Percentiles rank a stretch among this genome's conserved stretches.
These are phyloP conservation scores for Penicillium occitanis DNA, from an alignment of 2,329 filamentous ascomycete species.

Conservation along the genomic window DNA sequence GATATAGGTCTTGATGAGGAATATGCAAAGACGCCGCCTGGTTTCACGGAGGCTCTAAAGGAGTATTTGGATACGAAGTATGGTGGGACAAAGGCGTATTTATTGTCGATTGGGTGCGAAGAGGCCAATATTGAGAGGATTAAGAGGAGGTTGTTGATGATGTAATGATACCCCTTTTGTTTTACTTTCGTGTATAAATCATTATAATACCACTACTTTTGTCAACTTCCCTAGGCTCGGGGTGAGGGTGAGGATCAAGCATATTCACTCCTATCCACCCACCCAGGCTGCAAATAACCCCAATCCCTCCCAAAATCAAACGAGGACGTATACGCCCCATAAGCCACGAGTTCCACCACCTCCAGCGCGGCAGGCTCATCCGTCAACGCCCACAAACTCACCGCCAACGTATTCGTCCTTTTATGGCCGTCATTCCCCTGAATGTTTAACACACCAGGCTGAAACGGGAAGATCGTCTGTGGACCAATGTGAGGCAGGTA, in stretches of 20 bases:
- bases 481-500: slow-evolving; percentile 70
- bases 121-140: slow-evolving; percentile 44
- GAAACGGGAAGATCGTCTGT: slow-evolving; percentile 69
- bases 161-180: slow-evolving; percentile 20
- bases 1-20: slow-evolving; percentile 71
- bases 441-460: slow-evolving; percentile 62
- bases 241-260: neutral
- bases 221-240: neutral
- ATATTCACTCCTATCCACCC: slow-evolving; percentile 19
- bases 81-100: slow-evolving; percentile 66
- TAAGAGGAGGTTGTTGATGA: slow-evolving; percentile 29
- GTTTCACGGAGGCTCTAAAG: slow-evolving; percentile 62
- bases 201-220: neutral
- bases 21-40: slow-evolving; percentile 65
- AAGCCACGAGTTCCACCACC: slow-evolving; percentile 51
- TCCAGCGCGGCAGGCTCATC: slow-evolving; percentile 57
- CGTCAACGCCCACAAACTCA: slow-evolving; percentile 68
- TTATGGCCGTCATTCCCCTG: slow-evolving; percentile 59
- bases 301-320: slow-evolving; percentile 18
- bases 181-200: neutral
- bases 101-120: slow-evolving; percentile 62
- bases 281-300: slow-evolving; percentile 17
- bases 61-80: slow-evolving; percentile 61
- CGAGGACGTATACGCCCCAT: slow-evolving; percentile 32
- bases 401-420: slow-evolving; percentile 62